Evolutionary conservation across 108 stramenopile genomes (phyloP), one percentile per base, ranked within the genome.

Genomic region (Cyclotella atomus): DNA sequence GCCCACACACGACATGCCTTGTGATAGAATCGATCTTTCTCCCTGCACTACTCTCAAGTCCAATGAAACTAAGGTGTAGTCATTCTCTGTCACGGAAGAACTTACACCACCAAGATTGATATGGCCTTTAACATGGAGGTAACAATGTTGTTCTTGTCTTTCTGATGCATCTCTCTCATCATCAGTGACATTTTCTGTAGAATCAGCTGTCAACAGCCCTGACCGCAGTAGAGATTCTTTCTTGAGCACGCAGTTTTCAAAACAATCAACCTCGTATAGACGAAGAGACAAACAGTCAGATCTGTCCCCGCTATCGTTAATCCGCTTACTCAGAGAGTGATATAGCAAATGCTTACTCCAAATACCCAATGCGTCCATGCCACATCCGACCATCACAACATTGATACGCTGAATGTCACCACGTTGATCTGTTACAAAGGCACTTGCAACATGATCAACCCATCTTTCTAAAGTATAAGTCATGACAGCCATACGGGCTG

Each of bases 281-380:
- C 59, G 71, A 17, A 70, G 44, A 1, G 9, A 9, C 38, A 41
- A 41, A 41, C 9, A 50, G 27, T 84, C 70, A 24, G 41, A 59
- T 19, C 69, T 38, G 16, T 1, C 23, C 21, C 23, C 14, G 0
- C 19, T 23, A 17, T 41, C 7, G 25, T 15, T 9, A 41, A 38
- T 8, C 21, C 38, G 23, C 0, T 10, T 44, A 16, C 25, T 59
- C 1, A 29, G 14, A 20, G 50, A 52, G n/a, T 62, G 5, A n/a
- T 41, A 30, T n/a, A 62, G 15, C n/a, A 78, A 36, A 45, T 83
- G 75, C 34, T 76, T 65, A 21, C 86, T 79, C 85, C 85, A 94
- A 15, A 93, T 28, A 17, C 90, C 90, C n/a, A 88, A 64, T 1
- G 87, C 84, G 68, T 94, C 92, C 61, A 89, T 70, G 16, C 92